Evolutionary conservation across 148 eudicot species (phyloP), one percentile per base, ranked within the genome.

Genomic region (Polygonum aviculare): DNA sequence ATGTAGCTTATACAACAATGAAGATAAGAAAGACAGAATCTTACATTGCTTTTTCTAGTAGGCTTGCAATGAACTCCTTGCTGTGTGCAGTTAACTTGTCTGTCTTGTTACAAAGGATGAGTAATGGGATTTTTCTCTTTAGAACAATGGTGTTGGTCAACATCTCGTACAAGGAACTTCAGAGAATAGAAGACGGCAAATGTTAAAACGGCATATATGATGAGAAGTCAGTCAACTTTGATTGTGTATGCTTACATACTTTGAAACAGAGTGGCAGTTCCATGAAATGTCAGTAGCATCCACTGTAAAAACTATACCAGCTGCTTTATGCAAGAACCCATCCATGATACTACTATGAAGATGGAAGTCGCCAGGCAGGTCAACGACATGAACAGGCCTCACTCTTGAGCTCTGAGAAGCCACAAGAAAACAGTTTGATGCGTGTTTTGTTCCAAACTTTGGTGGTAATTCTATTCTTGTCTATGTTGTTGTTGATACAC

Each of bases 91-190:
- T 70, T 19, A 70, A 14, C 3, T 38, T 70, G 18, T 70, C 74
- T 2, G 48, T 70, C 15, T 70, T 70, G 49, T 70, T 70, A 45
- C 74, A 70, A 44, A 70, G 74, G 74, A 70, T 70, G 49, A 70
- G 74, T 44, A 70, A 3, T 38, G 74, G 74, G 16, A 70, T 70
- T 45, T 70, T 70, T n/a, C 21, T 38, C 49, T 70, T 70, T 1
- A 70, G 14, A 38, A 40, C 49, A 44, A 44, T 70, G 45, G 74
- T 38, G 47, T 39, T 70, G 49, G 74, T 70, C 31, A 70, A 19
- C 3, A 70, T 70, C 21, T 70, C 74, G 18, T 70, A 44, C 47
- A 70, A 12, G 74, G 39, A 39, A 48, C 74, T 70, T 70, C 12
- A 3, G 39, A 31, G 49, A 1, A 70, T 70, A 38, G 21, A 38